These are phyloP conservation scores for Paramecium pentaurelia DNA, from an alignment of 73 alveolate genomes.

Conservation along the genomic window DNA sequence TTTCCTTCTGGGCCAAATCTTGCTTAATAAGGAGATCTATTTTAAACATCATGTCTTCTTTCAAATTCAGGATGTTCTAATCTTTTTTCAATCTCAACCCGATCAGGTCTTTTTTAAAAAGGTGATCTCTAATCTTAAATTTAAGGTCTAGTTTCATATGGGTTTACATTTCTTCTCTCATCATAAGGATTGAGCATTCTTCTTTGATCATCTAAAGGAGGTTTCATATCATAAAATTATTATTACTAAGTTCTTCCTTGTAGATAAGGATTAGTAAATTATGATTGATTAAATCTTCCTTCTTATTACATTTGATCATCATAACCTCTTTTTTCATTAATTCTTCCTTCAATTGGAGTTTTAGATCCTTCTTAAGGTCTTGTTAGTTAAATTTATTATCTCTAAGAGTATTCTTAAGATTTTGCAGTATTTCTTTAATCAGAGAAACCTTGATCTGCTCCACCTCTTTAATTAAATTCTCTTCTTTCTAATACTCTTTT, in stretches of 20 bases:
- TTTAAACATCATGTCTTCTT: neutral
- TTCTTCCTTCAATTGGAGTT: neutral
- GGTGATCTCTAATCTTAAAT: neutral
- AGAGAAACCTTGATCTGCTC: neutral
- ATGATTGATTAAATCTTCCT: neutral
- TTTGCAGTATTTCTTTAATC: neutral
- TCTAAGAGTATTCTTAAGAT: neutral
- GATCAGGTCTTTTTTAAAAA: neutral
- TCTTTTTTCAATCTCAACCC: neutral
- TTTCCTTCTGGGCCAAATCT: neutral
- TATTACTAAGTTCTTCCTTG: neutral
- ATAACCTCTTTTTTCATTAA: neutral
- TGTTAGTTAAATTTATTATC: neutral
- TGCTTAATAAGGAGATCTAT: neutral
- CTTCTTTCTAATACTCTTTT: neutral
- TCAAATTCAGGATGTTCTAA: neutral
- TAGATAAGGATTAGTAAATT: neutral
- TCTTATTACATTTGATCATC: neutral
- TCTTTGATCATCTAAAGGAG: neutral
- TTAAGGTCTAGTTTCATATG: neutral
- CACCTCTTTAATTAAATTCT: neutral
- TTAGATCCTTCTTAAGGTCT: neutral
- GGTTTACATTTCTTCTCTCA: neutral
- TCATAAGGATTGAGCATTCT: neutral
- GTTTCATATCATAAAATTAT: neutral